phyloP scores from a whole-genome alignment of 176 grass and related monocot species.

The Oryza punctata region DNA sequence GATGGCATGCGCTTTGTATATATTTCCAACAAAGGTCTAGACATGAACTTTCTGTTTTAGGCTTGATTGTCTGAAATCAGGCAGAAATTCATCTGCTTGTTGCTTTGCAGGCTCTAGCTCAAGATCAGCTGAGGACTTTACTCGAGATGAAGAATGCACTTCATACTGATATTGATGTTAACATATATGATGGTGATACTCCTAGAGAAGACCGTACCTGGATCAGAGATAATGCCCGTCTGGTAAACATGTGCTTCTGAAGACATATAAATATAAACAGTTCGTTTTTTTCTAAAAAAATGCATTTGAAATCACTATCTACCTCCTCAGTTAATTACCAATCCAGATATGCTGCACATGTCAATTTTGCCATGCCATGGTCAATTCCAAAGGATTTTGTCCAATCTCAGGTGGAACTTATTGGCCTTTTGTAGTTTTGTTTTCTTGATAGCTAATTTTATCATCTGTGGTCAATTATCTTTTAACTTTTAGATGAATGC shows the following conservation, averaged over 20 bases:
- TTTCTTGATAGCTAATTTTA: constrained; percentile 7
- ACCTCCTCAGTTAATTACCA: constrained; percentile 83
- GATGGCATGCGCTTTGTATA: constrained; percentile 77
- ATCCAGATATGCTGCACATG: constrained; percentile 94
- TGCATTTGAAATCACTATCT: not conserved
- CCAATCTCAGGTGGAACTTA: constrained; percentile 78
- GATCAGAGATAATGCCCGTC: constrained; percentile 76
- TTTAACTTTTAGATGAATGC: not conserved
- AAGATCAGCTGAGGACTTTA: constrained; percentile 87
- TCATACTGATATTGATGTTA: constrained; percentile 59
- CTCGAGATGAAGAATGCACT: constrained; percentile 66
- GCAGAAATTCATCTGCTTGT: constrained; percentile 8
- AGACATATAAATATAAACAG: not conserved
- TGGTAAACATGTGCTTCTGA: constrained; percentile 54
- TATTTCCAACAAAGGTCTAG: constrained; percentile 94
- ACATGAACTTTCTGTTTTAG: constrained; percentile 34
- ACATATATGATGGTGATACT: constrained; percentile 97
- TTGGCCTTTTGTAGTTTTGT: constrained; percentile 7
- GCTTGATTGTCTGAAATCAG: constrained; percentile 21
- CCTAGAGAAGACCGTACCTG: constrained; percentile 67
- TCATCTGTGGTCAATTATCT: not conserved
- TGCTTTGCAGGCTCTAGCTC: constrained; percentile 86
- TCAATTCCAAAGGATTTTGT: constrained; percentile 66
- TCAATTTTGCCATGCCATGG: constrained; percentile 76
- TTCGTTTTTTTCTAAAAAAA: too few relatives aligned